Evolutionary conservation across 371 early-diverging fungal genomes (phyloP), one percentile per base, ranked within the genome.

Genomic region (Apophysomyces sp.): DNA sequence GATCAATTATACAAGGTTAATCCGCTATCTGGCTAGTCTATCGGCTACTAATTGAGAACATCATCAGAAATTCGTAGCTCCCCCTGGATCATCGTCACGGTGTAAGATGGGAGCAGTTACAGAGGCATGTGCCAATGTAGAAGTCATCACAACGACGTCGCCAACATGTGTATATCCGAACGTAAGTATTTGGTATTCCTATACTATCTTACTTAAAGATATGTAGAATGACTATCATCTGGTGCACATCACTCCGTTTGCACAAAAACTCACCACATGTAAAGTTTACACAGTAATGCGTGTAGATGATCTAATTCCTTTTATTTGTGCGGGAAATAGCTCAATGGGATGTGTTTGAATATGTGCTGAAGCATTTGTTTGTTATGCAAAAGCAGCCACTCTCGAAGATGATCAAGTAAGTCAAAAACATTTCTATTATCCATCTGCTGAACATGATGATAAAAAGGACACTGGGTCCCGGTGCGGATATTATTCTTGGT

Each of bases 401-500:
- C 4, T 54, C 59, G 26, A 80, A 78, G 52, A 80, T 77, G 60
- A 77, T 86, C 67, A 86, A 78, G 85, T 86, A 80, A 70, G 72
- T 7, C 8, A 12, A 26, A n/a, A 15, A 12, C 12, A 53, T 13
- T 8, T 52, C 16, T 40, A 26, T 34, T 8, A 34, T 34, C 34
- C 32, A 21, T 32, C 4, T 27, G n/a, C 11, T 56, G n/a, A 21
- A 9, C 2, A 41, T 18, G 4, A 18, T 9, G 34, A 13, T 34
- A 34, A 37, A 2, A 40, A 86, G 86, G 41, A 75, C 82, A 11
- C 68, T 86, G 13, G 86, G 82, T 1, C 86, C 86, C 41, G 86
- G 86, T n/a, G 86, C 86, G 7, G 85, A 86, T 15, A 86, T 86
- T 26, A 58, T 86, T n/a, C 66, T 84, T 4, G 60, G 68, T 0